Base-by-base conservation (phyloP, 495 filamentous ascomycete genomes). In the Neurospora sp. region DNA sequence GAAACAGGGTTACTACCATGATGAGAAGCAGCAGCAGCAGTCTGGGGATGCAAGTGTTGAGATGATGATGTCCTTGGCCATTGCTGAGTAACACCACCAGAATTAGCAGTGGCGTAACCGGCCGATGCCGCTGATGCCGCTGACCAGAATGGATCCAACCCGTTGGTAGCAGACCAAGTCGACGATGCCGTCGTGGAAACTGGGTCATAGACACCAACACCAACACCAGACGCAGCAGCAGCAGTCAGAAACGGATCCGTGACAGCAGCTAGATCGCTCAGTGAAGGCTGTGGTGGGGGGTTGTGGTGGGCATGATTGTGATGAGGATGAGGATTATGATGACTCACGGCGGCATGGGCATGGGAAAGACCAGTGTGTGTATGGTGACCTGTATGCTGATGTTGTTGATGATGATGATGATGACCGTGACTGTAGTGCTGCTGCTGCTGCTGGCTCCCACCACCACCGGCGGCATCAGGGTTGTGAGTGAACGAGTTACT, bases 221-320 rank as follows among this genome's bases (percentile, higher is more conserved):
- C 35, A 37, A 37, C 35, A 37, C 35, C 35, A 37, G 35, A 37
- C 35, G 35, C 35, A 37, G 35, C 35, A 8, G 73, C 41, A 70
- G 70, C 53, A 8, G 74, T 44, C 27, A 79, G 70, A 39, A 79
- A 78, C 4, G 76, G 78, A 70, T 79, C 76, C 0, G 75, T 75
- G 4, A 75, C 74, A 53, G 73, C 73, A 0, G 76, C 61, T 2
- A 78, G 70, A 12, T 42, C n/a, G 31, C 35, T 53, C 18, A 73
- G 61, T 69, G 61, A 59, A 44, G 18, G 70, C n/a, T 35, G 70
- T 20, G 14, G 53, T 47, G 69, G 40, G 3, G 12, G 14, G 3
- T 65, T 7, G 14, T 31, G 12, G 14, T 47, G 44, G 18, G 41
- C 41, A 59, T 59, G 47, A 59, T 59, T 20, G 22, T 53, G 45